Percentiles rank a stretch among this genome's conserved stretches.
phyloP scores from a whole-genome alignment of 2,329 filamentous ascomycete genomes.

The Aspergillus chevalieri region DNA sequence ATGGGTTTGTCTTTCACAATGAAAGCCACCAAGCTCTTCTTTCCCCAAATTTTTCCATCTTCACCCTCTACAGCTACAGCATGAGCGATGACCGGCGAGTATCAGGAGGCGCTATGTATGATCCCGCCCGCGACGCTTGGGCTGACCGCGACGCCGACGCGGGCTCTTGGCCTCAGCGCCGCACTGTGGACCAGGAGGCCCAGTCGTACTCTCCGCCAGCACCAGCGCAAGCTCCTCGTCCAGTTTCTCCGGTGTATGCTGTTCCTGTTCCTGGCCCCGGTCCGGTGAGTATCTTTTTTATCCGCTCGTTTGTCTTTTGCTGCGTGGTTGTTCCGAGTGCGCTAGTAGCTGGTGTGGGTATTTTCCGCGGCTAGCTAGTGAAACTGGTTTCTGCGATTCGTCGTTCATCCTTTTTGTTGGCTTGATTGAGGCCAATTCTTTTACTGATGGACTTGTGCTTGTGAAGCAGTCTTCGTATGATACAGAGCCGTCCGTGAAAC shows the following conservation, averaged over 20 bases:
- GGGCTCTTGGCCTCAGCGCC: conserved; percentile 2
- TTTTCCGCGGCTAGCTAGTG: too few relatives aligned
- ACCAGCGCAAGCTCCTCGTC: neutral
- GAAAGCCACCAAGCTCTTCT: neutral
- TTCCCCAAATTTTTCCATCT: neutral
- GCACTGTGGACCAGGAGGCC: neutral
- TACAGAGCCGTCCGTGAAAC: too few relatives aligned
- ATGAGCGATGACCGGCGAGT: conserved; percentile 5
- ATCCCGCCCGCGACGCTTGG: conserved; percentile 21
- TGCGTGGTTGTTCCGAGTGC: neutral
- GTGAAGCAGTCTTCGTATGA: too few relatives aligned
- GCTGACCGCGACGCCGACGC: conserved; percentile 6
- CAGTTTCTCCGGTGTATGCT: neutral
- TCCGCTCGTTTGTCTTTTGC: neutral
- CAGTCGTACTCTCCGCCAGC: neutral
- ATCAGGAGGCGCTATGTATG: conserved; percentile 13
- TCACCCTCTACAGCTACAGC: neutral
- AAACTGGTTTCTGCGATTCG: too few relatives aligned
- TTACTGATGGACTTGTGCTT: too few relatives aligned
- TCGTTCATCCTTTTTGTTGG: too few relatives aligned
- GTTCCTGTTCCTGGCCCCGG: neutral
- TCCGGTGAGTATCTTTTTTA: neutral
- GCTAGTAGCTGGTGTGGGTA: too few relatives aligned
- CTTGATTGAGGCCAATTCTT: too few relatives aligned
- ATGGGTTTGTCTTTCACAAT: neutral